These are phyloP conservation scores for Silene coronaria DNA, from an alignment of 179 eudicot genomes.

Conservation along the genomic window DNA sequence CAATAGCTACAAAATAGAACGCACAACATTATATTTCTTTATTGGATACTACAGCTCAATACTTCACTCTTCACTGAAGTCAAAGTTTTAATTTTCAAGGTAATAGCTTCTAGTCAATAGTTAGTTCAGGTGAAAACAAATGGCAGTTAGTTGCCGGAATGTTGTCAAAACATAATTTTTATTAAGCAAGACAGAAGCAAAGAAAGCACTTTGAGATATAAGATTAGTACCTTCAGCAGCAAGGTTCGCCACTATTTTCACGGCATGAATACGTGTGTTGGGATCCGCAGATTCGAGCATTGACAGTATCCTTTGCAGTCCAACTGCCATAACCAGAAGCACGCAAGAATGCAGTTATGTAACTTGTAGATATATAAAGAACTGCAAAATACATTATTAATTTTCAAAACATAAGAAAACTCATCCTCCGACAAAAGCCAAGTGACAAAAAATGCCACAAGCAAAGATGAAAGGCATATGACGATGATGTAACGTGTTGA, in stretches of 20 bases:
- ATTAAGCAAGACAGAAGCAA: neutral
- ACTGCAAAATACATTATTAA: neutral
- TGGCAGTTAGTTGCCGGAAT: neutral
- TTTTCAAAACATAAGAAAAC: neutral
- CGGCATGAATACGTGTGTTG: constrained; percentile 90
- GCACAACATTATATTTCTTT: neutral
- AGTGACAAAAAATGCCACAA: neutral
- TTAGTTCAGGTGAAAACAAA: neutral
- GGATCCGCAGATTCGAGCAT: constrained; percentile 94
- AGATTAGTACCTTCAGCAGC: constrained; percentile 89
- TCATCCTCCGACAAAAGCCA: neutral
- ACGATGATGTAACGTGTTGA: neutral
- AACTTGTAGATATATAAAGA: neutral
- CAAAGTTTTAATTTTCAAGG: neutral
- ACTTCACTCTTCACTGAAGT: neutral
- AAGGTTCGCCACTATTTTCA: constrained; percentile 95
- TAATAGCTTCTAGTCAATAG: neutral
- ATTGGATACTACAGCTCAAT: neutral
- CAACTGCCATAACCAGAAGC: constrained; percentile 48
- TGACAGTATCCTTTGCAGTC: constrained; percentile 84
- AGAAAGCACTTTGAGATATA: constrained; percentile 5
- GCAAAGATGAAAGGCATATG: constrained; percentile 3
- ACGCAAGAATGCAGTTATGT: neutral
- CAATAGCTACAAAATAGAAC: neutral
- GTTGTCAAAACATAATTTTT: neutral